Conservation (phyloP, 202 grass and related monocot species). For the Zizania palustris region DNA sequence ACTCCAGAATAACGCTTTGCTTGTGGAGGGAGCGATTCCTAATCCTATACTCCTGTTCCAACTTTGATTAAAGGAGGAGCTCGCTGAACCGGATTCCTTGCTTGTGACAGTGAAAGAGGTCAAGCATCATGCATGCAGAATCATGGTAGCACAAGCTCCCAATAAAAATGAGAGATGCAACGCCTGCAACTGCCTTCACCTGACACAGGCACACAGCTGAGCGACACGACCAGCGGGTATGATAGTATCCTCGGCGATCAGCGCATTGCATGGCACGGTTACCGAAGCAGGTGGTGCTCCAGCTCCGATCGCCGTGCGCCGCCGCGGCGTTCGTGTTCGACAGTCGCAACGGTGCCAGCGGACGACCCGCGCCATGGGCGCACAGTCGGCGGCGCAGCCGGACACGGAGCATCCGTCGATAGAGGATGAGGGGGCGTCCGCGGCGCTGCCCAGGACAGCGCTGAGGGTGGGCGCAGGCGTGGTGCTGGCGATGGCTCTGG, state of each 20-base stretch:
- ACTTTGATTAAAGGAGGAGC: slow-evolving; percentile 4
- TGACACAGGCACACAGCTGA: not conserved
- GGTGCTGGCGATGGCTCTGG: slow-evolving; percentile 31
- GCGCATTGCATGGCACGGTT: not conserved
- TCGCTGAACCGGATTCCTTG: slow-evolving; percentile 46
- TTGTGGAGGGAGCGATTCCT: not conserved
- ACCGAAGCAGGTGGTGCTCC: slow-evolving; percentile 10
- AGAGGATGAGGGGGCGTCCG: not conserved
- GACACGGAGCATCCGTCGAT: not conserved
- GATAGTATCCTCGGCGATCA: slow-evolving; percentile 47
- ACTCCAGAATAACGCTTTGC: not conserved
- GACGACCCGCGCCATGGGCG: not conserved
- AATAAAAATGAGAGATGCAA: not conserved
- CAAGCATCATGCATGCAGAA: slow-evolving; percentile 39
- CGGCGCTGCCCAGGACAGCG: slow-evolving; percentile 19
- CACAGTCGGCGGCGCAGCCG: not conserved
- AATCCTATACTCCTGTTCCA: not conserved
- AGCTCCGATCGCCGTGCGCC: not conserved
- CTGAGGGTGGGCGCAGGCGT: slow-evolving; percentile 46
- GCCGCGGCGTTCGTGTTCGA: not conserved
- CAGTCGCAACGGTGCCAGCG: not conserved
- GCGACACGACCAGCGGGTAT: not conserved
- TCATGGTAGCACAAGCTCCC: not conserved
- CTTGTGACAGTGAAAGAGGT: slow-evolving; percentile 36
- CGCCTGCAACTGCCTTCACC: not conserved